Conservation (phyloP, 192 early-diverging fungal genomes). For the Haplosporangium gracile region DNA sequence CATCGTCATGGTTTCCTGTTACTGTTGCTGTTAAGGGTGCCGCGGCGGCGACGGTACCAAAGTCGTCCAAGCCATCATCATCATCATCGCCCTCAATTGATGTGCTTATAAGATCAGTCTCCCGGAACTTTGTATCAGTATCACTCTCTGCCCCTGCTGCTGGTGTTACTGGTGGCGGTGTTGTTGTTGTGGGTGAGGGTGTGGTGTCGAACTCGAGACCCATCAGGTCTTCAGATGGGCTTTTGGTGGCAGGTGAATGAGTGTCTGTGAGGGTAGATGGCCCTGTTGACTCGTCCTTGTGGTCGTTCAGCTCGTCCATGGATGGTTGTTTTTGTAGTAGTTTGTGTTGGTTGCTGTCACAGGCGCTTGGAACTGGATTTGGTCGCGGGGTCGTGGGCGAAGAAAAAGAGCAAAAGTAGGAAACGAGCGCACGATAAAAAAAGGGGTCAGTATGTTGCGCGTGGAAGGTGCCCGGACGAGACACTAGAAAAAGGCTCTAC, state of each 20-base stretch:
- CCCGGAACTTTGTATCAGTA: neutral
- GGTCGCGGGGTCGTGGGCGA: neutral
- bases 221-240: conserved; percentile 8
- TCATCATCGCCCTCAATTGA: neutral
- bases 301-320: conserved; percentile 2
- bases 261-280: neutral
- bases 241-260: neutral
- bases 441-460: neutral
- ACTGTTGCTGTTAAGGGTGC: neutral
- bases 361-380: no score
- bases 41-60: conserved; percentile 15
- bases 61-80: conserved; percentile 32
- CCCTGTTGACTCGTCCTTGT: conserved; percentile 1
- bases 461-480: neutral
- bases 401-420: neutral
- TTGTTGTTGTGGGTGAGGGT: neutral
- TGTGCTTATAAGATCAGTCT: neutral
- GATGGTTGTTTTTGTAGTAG: neutral
- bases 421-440: neutral
- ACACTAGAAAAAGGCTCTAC: neutral
- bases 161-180: neutral
- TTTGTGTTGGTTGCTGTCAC: neutral
- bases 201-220: neutral
- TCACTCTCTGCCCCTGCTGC: neutral
- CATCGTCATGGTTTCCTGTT: neutral